Conservation (phyloP, 2,329 filamentous ascomycete species). For the Acarospora socialis region DNA sequence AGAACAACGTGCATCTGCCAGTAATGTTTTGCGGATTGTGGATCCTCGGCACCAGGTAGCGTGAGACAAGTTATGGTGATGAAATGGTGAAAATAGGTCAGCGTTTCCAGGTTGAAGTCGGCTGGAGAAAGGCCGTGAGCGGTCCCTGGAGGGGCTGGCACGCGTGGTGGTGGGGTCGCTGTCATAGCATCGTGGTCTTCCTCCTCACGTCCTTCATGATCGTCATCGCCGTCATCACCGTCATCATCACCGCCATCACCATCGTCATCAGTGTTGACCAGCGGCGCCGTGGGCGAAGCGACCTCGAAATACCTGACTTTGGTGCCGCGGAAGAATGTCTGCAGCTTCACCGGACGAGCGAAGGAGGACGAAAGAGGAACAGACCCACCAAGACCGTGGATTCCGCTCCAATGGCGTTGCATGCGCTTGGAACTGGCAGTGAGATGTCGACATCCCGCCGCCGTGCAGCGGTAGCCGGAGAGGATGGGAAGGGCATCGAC, state of each 20-base stretch:
- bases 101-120: slow-evolving; percentile 14
- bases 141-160: not conserved
- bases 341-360: slow-evolving; percentile 17
- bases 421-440: slow-evolving; percentile 24
- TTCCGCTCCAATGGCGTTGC: slow-evolving; percentile 21
- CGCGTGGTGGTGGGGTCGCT: not conserved
- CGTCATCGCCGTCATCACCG: not conserved
- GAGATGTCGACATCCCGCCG: slow-evolving; percentile 18
- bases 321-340: slow-evolving; percentile 26
- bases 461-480: slow-evolving; percentile 19
- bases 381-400: slow-evolving; percentile 13
- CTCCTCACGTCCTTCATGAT: not conserved
- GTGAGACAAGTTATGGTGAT: slow-evolving; percentile 13
- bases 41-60: slow-evolving; percentile 10
- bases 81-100: slow-evolving; percentile 20
- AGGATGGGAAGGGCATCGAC: slow-evolving; percentile 20
- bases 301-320: slow-evolving; percentile 27
- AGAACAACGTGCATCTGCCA: slow-evolving; percentile 15
- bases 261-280: slow-evolving; percentile 1
- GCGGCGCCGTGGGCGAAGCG: slow-evolving; percentile 8
- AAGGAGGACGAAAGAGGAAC: slow-evolving; percentile 3
- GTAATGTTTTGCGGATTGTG: slow-evolving; percentile 4
- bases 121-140: not conserved
- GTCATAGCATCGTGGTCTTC: not conserved
- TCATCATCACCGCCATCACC: slow-evolving; percentile 1